A percentile compares a stretch with the other conserved stretches of the same genome.
phyloP scores from a whole-genome alignment of 1,284 basidiomycete species.

The Mrakiaceae sp. region DNA sequence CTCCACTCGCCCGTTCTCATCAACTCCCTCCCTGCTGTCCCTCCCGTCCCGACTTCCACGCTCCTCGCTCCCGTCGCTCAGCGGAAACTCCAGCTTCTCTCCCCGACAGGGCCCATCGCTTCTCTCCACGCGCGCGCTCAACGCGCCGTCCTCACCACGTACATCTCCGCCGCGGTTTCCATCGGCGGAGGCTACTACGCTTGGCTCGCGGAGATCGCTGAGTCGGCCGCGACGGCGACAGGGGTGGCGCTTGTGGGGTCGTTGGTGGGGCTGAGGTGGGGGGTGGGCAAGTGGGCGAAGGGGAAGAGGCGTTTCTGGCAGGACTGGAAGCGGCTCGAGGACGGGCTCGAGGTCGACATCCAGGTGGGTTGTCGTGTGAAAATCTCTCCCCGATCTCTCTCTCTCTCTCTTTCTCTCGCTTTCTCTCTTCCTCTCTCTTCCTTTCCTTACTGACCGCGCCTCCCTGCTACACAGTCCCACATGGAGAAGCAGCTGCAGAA shows the following conservation, averaged over 20 bases:
- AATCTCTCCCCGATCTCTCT: too few relatives aligned
- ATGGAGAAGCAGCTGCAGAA: too few relatives aligned
- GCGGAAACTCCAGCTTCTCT: constrained; percentile 49
- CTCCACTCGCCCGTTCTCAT: constrained; percentile 55
- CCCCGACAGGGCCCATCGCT: constrained; percentile 42
- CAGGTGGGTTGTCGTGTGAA: constrained; percentile 39
- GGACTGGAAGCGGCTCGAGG: constrained; percentile 57
- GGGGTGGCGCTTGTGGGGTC: constrained; percentile 50
- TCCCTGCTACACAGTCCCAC: too few relatives aligned
- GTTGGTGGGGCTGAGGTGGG: constrained; percentile 50
- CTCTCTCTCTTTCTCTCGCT: too few relatives aligned
- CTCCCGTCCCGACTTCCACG: constrained; percentile 43
- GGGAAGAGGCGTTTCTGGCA: constrained; percentile 60
- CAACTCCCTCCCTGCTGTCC: constrained; percentile 48
- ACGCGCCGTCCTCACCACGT: constrained; percentile 44
- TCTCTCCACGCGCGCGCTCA: constrained; percentile 58
- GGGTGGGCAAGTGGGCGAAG: constrained; percentile 56
- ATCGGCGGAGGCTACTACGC: constrained; percentile 39
- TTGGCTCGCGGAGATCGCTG: constrained; percentile 39
- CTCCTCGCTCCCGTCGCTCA: constrained; percentile 48
- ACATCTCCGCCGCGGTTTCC: constrained; percentile 29
- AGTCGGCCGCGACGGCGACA: constrained; percentile 45
- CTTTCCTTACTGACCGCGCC: too few relatives aligned
- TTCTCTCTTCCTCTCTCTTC: too few relatives aligned
- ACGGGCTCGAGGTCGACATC: constrained; percentile 60